Conservation (phyloP, 2,329 filamentous ascomycete species). For the Cadophora gregata region DNA sequence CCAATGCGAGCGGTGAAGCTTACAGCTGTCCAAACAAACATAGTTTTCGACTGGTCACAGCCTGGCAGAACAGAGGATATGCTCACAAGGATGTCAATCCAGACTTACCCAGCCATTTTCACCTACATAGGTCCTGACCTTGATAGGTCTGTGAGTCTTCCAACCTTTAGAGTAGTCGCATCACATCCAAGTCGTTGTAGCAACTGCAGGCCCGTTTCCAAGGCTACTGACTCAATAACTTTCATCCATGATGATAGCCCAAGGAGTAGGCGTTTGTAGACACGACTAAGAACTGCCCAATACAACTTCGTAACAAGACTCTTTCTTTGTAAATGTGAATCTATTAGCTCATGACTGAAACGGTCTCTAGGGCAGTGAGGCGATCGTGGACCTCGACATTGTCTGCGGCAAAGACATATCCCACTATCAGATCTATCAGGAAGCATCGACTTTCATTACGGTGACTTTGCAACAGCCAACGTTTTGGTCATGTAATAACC, state of each 20-base stretch:
- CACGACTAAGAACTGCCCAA: background rate
- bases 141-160: background rate
- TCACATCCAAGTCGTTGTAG: too few relatives aligned
- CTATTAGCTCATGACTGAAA: background rate
- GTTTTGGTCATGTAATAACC: background rate
- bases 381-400: background rate
- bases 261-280: background rate
- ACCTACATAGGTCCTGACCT: background rate
- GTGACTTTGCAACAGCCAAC: background rate
- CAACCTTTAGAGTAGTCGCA: background rate
- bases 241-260: background rate
- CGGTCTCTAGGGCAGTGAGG: background rate
- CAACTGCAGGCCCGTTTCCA: background rate
- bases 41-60: background rate
- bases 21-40: background rate
- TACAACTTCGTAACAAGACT: background rate
- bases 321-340: background rate
- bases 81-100: background rate
- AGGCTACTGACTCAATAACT: background rate
- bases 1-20: background rate
- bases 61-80: background rate
- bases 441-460: background rate
- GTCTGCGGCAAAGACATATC: background rate
- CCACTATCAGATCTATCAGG: background rate
- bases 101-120: background rate